phyloP scores from a whole-genome alignment of 805 yeast species.

The Yarrowia sp. region DNA sequence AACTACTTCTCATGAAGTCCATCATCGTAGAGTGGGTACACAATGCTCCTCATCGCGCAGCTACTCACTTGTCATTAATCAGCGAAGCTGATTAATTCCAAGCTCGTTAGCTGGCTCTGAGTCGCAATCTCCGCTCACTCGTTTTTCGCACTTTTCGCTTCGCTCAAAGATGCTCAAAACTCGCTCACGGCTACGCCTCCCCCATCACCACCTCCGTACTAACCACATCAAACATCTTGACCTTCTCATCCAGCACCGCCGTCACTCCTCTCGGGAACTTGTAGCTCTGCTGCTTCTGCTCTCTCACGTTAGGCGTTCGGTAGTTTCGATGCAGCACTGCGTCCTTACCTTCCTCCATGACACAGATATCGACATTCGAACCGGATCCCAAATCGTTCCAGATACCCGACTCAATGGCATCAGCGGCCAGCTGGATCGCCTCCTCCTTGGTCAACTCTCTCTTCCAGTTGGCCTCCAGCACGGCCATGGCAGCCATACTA shows the following conservation, averaged over 20 bases:
- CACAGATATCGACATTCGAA: constrained; percentile 96
- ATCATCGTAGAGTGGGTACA: no score
- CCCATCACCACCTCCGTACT: constrained; percentile 44
- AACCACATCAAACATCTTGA: constrained; percentile 64
- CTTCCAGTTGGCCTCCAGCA: constrained; percentile 84
- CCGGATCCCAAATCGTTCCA: constrained; percentile 99
- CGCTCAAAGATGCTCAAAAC: no score
- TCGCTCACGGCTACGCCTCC: constrained; percentile 3
- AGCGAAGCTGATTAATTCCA: no score
- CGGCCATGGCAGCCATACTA: constrained; percentile 97
- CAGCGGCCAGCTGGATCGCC: constrained; percentile 86
- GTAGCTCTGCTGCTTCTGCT: constrained; percentile 75
- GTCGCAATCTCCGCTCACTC: no score
- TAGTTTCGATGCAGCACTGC: constrained; percentile 83
- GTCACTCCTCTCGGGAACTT: constrained; percentile 94
- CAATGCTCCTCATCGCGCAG: no score
- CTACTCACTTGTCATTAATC: no score
- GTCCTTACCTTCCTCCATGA: constrained; percentile 79
- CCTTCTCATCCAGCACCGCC: constrained; percentile 67
- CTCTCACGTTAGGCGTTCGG: constrained; percentile 87
- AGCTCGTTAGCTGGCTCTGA: no score
- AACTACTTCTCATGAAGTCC: no score
- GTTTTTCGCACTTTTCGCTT: no score
- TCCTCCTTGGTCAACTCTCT: constrained; percentile 76
- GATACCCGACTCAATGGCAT: constrained; percentile 95